Base-by-base conservation (phyloP, 2,329 filamentous ascomycete genomes). In the Drechmeria coniospora region DNA sequence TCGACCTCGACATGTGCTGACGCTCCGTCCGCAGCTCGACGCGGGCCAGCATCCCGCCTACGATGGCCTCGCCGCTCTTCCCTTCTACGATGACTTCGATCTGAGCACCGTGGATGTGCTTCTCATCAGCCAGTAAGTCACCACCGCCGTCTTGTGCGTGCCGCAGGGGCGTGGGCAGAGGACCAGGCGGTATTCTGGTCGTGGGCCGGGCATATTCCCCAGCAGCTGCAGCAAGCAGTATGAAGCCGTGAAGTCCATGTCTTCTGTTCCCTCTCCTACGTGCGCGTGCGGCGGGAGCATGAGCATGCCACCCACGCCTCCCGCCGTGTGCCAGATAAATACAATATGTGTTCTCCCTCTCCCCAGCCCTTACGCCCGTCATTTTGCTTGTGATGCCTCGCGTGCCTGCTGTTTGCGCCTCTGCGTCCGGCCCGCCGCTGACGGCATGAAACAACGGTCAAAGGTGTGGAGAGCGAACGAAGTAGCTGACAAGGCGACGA, bases 1-100 rank as follows among this genome's bases (percentile, higher is more conserved):
- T n/a, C n/a, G n/a, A n/a, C n/a, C n/a, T n/a, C n/a, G n/a, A n/a
- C n/a, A n/a, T n/a, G n/a, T n/a, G n/a, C n/a, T n/a, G n/a, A n/a
- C n/a, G n/a, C n/a, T 32, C 17, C 26, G 23, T 30, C 32, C 26
- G 25, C 34, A 92, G 83, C 81, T 98, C 42, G 90, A 98, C 59
- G 90, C 90, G 27, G 90, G 90, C 27, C 87, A 94, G 59, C 90
- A 98, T 53, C 86, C 90, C 27, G 90, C 83, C 7, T 93, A 94
- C 53, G 86, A 95, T 46, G 90, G 90, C 21, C 74, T 95, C 34
- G 82, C 86, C 3, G 80, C 82, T 8, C 73, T 98, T 27, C 90
- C 90, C 0, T 98, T 94, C 59, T 98, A 94, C 55, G 90, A 98
- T 51, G 86, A 95, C 47, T 98, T 95, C 54, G 90, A 98, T 49